Evolutionary conservation across 164 flowering plant genomes (phyloP), one percentile per base, ranked within the genome.

Genomic region (Berberis vulgaris): DNA sequence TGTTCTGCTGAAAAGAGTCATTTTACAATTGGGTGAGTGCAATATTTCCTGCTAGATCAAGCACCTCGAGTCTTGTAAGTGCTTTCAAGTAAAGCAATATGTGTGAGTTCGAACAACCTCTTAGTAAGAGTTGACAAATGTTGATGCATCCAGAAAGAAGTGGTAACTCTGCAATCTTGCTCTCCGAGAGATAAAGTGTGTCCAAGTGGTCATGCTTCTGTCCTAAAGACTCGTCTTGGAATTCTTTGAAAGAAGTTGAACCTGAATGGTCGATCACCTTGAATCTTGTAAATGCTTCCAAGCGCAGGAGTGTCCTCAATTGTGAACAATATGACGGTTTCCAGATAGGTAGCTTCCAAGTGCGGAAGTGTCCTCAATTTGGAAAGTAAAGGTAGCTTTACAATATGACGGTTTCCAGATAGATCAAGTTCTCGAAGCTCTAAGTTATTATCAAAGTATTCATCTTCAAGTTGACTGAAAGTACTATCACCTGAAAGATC

Each of bases 31-130:
- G 1, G 1, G n/a, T 5, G 1, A 53, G n/a, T 9, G 12, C 4
- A n/a, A n/a, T 1, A 9, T 12, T 5, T 10, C 67, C 70, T 4
- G 67, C 62, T 12, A 66, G 49, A 63, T 71, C 67, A 59, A 71
- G 56, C 7, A 49, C 65, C 40, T 45, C 41, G 5, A 71, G 70
- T 13, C 60, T 63, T 10, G 42, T 38, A 5, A 71, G 38, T 11
- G 46, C 26, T 2, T 42, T 44, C n/a, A 67, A 9, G 3, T 11
- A 11, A 1, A 46, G 67, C 46, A 71, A 41, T 58, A 43, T 52
- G 9, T 57, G 43, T 53, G 67, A 44, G 3, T 41, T 10, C n/a
- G 45, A 6, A 59, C 74, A 71, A 10, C 42, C 69, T 2, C 59
- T 67, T 7, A 66, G 39, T 8, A 63, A 46, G 7, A 71, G 60